Conservation (phyloP, 2,329 filamentous ascomycete species). For the Juglanconis juglandina region DNA sequence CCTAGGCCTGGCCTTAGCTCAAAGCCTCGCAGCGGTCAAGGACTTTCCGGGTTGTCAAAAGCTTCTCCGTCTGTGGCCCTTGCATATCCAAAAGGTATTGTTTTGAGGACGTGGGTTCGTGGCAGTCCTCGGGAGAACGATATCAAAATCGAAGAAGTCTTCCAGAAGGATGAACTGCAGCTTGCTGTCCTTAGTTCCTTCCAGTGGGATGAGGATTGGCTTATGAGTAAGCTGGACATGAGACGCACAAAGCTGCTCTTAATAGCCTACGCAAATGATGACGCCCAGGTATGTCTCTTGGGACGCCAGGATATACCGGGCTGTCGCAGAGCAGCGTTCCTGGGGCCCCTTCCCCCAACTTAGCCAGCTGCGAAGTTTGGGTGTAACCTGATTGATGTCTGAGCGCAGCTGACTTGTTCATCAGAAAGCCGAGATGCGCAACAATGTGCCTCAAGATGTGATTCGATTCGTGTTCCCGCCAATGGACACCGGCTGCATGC, state of each 20-base stretch:
- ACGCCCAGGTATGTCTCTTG: constrained; percentile 45
- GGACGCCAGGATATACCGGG: background rate
- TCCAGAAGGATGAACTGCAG: constrained; percentile 69
- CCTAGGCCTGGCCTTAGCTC: background rate
- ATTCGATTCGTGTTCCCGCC: constrained; percentile 77
- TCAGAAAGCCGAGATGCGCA: constrained; percentile 47
- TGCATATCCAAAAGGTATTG: constrained; percentile 54
- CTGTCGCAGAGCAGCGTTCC: background rate
- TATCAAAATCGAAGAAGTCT: constrained; percentile 82
- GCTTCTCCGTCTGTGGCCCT: constrained; percentile 21
- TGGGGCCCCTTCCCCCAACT: background rate
- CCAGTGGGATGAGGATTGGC: constrained; percentile 79
- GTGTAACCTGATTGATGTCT: background rate
- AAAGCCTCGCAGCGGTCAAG: background rate
- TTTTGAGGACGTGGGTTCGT: constrained; percentile 78
- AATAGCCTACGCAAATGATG: constrained; percentile 51
- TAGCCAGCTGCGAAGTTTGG: background rate
- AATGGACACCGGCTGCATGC: constrained; percentile 79
- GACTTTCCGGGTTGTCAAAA: background rate
- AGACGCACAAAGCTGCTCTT: constrained; percentile 60
- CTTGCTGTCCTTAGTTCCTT: constrained; percentile 83
- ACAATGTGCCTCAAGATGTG: constrained; percentile 45
- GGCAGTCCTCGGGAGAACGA: constrained; percentile 63
- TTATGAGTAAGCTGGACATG: constrained; percentile 67
- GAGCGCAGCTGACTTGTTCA: constrained; percentile 4